Base-by-base conservation (phyloP, 441 rosid species). In the Euphorbia celastroides region DNA sequence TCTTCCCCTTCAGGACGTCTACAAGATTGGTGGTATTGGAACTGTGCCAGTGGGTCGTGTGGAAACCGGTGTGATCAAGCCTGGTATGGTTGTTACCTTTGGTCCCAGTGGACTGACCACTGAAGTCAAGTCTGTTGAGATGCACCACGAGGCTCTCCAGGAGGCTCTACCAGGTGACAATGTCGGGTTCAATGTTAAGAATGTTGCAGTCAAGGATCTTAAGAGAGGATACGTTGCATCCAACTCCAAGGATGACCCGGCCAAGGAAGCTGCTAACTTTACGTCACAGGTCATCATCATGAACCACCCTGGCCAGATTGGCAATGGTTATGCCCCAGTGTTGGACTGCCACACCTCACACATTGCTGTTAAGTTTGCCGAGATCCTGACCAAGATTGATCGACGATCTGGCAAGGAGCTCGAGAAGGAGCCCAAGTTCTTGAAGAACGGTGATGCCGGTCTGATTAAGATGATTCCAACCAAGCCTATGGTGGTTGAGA, bases 181-280 rank as follows among this genome's bases (percentile, higher is more conserved):
- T 1, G 92, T 84, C 0, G 92, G 92, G 8, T 87, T 87, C 80
- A 87, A 86, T 0, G 93, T 89, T 3, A 60, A 60, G 64, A 60
- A 60, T 11, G 64, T 60, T 27, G 64, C 64, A 9, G 64, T 60
- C 10, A 60, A 60, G 22, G 64, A 60, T 60, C 64, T 60, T 10
- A 60, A 60, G 64, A 60, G 64, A 60, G 97, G 97, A 9, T 85
- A 1, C 0, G 95, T 90, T 22, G 96, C 96, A 9, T 82, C 86
- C 0, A 87, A 87, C 84, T 87, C 93, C 2, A 87, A 87, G 83
- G 90, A 87, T 22, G 90, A 87, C 68, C 93, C 94, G 0, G 88
- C 96, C 17, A 86, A 75, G 86, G 96, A 78, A 16, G 89, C 94
- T 0, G 87, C 85, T 13, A 75, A 68, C 78, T 80, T 80, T 74